Conservation (phyloP, 2,329 filamentous ascomycete species). For the Bipolaris victoriae region DNA sequence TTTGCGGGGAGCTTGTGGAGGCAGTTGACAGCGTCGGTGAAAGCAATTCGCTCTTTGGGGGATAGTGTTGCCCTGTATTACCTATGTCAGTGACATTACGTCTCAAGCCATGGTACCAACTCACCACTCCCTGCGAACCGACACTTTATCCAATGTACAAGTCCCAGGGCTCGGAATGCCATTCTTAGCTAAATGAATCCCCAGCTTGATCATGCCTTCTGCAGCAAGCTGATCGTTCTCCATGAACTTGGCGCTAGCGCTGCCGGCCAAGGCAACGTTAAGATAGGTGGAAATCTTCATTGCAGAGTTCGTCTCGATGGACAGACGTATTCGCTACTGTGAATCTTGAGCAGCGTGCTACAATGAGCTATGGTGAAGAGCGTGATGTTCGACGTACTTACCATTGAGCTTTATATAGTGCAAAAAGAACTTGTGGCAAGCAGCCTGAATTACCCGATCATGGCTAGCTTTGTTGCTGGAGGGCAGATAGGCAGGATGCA, state of each 20-base stretch:
- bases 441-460: background rate
- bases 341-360: background rate
- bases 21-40: constrained; percentile 43
- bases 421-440: background rate
- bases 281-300: background rate
- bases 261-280: background rate
- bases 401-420: background rate
- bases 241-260: constrained; percentile 5
- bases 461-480: background rate
- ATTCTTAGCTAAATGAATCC: constrained; percentile 28
- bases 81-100: background rate
- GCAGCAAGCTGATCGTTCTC: constrained; percentile 45
- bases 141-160: constrained; percentile 49
- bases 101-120: constrained; percentile 1
- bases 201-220: constrained; percentile 42
- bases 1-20: constrained; percentile 30
- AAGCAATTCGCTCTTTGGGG: constrained; percentile 29
- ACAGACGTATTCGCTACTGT: background rate
- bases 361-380: background rate
- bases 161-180: constrained; percentile 29
- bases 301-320: background rate
- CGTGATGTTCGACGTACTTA: background rate
- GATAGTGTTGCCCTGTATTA: constrained; percentile 26
- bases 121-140: constrained; percentile 54
- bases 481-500: background rate